These are phyloP conservation scores for Misopates orontium DNA, from an alignment of 257 asterid species.

Conservation along the genomic window DNA sequence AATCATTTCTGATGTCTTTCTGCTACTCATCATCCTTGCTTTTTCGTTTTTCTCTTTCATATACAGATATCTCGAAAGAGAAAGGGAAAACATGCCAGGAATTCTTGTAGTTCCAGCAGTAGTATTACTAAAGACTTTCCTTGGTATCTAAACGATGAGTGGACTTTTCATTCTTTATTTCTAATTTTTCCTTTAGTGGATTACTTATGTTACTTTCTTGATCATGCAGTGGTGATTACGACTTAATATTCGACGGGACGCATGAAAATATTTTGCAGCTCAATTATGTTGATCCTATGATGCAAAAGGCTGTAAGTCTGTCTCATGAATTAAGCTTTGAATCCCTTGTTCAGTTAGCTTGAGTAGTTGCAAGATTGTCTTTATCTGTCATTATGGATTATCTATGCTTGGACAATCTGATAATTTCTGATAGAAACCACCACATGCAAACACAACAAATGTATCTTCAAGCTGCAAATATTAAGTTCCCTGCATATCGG, in stretches of 20 bases:
- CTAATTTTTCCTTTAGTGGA: constrained; percentile 20
- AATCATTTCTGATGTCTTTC: constrained; percentile 17
- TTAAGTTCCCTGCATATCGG: constrained; percentile 14
- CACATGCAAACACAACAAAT: constrained; percentile 79
- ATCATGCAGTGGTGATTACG: constrained; percentile 80
- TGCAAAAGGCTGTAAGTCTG: constrained; percentile 87
- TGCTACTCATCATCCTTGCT: constrained; percentile 15
- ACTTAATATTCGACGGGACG: constrained; percentile 82
- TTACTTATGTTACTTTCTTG: constrained; percentile 29
- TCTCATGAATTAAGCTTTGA: constrained; percentile 4
- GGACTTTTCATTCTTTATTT: constrained; percentile 21
- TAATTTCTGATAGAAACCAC: constrained; percentile 67
- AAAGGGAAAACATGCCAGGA: constrained; percentile 54
- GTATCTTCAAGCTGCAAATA: constrained; percentile 61
- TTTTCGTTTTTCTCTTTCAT: constrained; percentile 9
- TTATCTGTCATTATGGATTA: constrained; percentile 16
- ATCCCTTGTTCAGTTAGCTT: constrained; percentile 7
- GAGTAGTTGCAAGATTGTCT: not conserved
- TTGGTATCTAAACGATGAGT: constrained; percentile 80
- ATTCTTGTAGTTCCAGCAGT: constrained; percentile 40
- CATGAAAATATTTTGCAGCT: constrained; percentile 86
- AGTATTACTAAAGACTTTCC: constrained; percentile 57
- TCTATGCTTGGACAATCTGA: constrained; percentile 71
- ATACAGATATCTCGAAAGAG: constrained; percentile 82
- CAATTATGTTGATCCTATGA: constrained; percentile 81